Percentiles rank a stretch among this genome's conserved stretches.
phyloP scores from a whole-genome alignment of 352 stramenopile genomes.

The Phytophthora uliginosa region DNA sequence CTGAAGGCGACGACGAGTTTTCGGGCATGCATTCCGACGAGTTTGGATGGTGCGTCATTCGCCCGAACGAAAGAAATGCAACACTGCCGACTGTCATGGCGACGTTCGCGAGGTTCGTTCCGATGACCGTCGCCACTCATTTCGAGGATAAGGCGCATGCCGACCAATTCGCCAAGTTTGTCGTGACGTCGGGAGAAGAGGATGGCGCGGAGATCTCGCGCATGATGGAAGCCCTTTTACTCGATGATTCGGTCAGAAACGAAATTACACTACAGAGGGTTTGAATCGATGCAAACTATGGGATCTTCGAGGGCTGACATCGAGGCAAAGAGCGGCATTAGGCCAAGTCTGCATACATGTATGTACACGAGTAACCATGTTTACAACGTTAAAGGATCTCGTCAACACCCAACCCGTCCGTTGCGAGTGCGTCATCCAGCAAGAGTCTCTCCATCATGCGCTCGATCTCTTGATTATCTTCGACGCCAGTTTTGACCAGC shows the following conservation, averaged over 20 bases:
- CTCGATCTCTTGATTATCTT: constrained; percentile 31
- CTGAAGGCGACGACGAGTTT: constrained; percentile 16
- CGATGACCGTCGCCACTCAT: constrained; percentile 17
- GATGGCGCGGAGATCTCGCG: constrained; percentile 23
- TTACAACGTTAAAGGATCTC: constrained; percentile 3
- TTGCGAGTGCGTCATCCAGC: constrained; percentile 29
- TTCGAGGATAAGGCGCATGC: neutral
- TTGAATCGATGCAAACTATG: neutral
- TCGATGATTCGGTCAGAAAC: constrained; percentile 1
- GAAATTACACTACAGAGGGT: neutral
- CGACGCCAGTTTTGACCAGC: constrained; percentile 26
- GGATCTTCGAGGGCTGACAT: too few species aligned
- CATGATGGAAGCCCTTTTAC: constrained; percentile 33
- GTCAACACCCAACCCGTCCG: constrained; percentile 24
- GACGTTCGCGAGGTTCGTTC: constrained; percentile 24
- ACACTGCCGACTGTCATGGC: constrained; percentile 18
- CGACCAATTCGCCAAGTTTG: constrained; percentile 31
- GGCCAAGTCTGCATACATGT: too few species aligned
- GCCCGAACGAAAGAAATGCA: neutral
- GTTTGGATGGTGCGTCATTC: constrained; percentile 9
- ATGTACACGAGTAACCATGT: neutral
- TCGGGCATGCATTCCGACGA: constrained; percentile 15
- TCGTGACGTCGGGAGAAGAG: constrained; percentile 34
- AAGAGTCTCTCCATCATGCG: constrained; percentile 34
- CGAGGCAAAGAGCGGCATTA: too few species aligned